phyloP scores from a whole-genome alignment of 2,329 filamentous ascomycete genomes.

The Calonectria pseudoreteaudii region DNA sequence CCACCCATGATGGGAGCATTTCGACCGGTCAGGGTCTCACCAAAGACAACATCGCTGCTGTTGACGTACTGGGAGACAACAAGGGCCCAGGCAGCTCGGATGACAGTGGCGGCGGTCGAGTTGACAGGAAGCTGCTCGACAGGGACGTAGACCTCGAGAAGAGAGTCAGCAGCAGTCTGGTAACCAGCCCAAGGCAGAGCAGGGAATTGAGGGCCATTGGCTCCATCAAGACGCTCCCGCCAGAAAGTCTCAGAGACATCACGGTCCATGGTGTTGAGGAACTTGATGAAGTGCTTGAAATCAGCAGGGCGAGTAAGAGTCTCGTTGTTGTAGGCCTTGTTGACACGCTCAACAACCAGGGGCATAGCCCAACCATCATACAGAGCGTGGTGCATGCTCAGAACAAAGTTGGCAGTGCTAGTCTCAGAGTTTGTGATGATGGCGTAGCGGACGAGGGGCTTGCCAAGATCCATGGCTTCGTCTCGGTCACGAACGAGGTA shows the following conservation, averaged over 20 bases:
- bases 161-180: slow-evolving; percentile 62
- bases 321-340: slow-evolving; percentile 55
- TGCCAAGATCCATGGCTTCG: slow-evolving; percentile 57
- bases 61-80: slow-evolving; percentile 65
- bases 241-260: slow-evolving; percentile 58
- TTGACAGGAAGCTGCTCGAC: slow-evolving; percentile 50
- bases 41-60: slow-evolving; percentile 66
- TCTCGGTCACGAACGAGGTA: slow-evolving; percentile 56
- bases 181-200: slow-evolving; percentile 59
- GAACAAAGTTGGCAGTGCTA: slow-evolving; percentile 57
- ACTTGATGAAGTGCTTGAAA: slow-evolving; percentile 64
- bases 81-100: slow-evolving; percentile 70
- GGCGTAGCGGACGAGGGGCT: slow-evolving; percentile 59
- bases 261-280: slow-evolving; percentile 55
- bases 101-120: slow-evolving; percentile 65
- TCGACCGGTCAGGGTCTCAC: slow-evolving; percentile 69
- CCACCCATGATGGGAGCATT: slow-evolving; percentile 60
- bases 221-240: slow-evolving; percentile 58
- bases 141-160: slow-evolving; percentile 64
- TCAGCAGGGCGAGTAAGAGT: slow-evolving; percentile 49
- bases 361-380: slow-evolving; percentile 70
- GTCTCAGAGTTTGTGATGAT: slow-evolving; percentile 50
- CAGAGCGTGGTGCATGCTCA: slow-evolving; percentile 66
- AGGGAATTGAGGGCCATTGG: slow-evolving; percentile 60
- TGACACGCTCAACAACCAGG: slow-evolving; percentile 60